Conservation (phyloP, 805 yeast genomes). For the Yamadazyma philogaea region DNA sequence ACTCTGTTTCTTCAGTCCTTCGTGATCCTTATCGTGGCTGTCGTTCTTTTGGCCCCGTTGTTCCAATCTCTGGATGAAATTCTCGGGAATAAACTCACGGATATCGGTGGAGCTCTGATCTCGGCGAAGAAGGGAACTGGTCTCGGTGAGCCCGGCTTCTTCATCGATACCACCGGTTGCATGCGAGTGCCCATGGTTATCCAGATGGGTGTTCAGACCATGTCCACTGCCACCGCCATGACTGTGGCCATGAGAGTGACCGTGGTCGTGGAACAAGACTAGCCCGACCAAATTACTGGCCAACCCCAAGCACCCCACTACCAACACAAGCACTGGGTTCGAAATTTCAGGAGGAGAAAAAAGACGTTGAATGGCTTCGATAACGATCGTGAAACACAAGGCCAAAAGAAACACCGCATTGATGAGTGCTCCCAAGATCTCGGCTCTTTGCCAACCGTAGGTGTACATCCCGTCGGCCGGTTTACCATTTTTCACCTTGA, state of each 20-base stretch:
- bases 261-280: slow-evolving; percentile 78
- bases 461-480: slow-evolving; percentile 87
- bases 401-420: slow-evolving; percentile 93
- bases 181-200: neutral
- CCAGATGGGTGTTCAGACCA: too few species aligned
- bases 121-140: slow-evolving; percentile 5
- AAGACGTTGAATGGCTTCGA: slow-evolving; percentile 90
- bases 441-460: slow-evolving; percentile 98
- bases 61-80: slow-evolving; percentile 40
- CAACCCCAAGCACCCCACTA: slow-evolving; percentile 82
- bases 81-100: slow-evolving; percentile 43
- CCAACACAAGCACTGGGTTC: slow-evolving; percentile 77
- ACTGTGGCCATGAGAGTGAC: slow-evolving; percentile 38
- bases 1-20: slow-evolving; percentile 47
- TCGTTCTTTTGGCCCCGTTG: slow-evolving; percentile 22
- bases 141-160: neutral
- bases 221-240: slow-evolving; percentile 27
- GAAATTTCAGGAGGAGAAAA: slow-evolving; percentile 74
- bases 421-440: slow-evolving; percentile 89
- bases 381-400: slow-evolving; percentile 83
- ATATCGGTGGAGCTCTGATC: slow-evolving; percentile 20
- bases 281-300: slow-evolving; percentile 80
- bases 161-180: neutral
- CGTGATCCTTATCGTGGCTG: neutral
- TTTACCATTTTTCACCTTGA: slow-evolving; percentile 75